Conservation (phyloP, 768 basidiomycete genomes). For the Termitomyces titanicus region DNA sequence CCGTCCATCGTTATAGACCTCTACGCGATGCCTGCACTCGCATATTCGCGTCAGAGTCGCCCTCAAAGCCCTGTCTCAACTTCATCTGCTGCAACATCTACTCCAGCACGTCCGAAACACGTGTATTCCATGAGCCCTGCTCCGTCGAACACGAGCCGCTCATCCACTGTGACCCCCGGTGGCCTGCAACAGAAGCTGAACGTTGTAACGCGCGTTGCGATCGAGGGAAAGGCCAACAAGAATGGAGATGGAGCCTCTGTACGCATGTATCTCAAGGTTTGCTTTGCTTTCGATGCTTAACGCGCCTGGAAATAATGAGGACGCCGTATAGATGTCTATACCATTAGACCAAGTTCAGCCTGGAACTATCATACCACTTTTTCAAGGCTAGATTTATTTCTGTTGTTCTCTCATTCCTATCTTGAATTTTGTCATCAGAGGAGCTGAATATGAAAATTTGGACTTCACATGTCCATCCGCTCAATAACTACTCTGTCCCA, state of each 20-base stretch:
- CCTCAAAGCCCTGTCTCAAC: slow-evolving; percentile 10
- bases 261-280: slow-evolving; percentile 75
- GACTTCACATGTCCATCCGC: slow-evolving; percentile 70
- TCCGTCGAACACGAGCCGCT: slow-evolving; percentile 32
- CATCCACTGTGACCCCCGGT: slow-evolving; percentile 43
- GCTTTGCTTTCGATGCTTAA: background rate
- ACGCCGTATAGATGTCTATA: slow-evolving; percentile 48
- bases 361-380: slow-evolving; percentile 68
- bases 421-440: slow-evolving; percentile 39
- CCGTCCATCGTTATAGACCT: background rate
- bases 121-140: slow-evolving; percentile 17
- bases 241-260: slow-evolving; percentile 63
- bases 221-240: slow-evolving; percentile 70
- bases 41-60: slow-evolving; percentile 12
- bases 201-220: slow-evolving; percentile 68
- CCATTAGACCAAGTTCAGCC: slow-evolving; percentile 64
- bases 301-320: background rate
- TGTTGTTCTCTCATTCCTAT: background rate
- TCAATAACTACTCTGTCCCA: slow-evolving; percentile 66
- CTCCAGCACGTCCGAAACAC: slow-evolving; percentile 12
- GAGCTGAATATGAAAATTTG: slow-evolving; percentile 77
- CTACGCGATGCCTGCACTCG: slow-evolving; percentile 9
- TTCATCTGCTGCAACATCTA: slow-evolving; percentile 2
- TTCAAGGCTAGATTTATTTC: slow-evolving; percentile 52
- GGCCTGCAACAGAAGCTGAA: slow-evolving; percentile 50